A percentile compares a stretch with the other conserved stretches of the same genome.
phyloP scores from a whole-genome alignment of 2,329 filamentous ascomycete species.

The Drechslerella dactyloides region DNA sequence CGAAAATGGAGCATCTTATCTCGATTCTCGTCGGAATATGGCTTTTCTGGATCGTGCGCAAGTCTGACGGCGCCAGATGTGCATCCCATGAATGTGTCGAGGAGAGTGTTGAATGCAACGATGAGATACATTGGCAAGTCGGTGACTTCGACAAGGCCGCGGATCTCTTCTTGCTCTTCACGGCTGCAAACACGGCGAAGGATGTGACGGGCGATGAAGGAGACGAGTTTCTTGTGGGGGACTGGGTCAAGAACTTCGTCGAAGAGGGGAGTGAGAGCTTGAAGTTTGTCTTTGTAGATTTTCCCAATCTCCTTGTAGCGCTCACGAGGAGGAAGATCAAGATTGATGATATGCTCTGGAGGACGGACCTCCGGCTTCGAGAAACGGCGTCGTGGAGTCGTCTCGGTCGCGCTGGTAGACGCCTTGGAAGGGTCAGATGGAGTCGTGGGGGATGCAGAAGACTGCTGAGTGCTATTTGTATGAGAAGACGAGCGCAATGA shows the following conservation, averaged over 20 bases:
- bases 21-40: constrained; percentile 35
- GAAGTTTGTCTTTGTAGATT: constrained; percentile 28
- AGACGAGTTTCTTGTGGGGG: constrained; percentile 53
- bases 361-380: constrained; percentile 2
- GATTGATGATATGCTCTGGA: constrained; percentile 25
- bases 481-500: no score
- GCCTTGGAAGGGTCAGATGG: no score
- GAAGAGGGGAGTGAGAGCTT: constrained; percentile 17
- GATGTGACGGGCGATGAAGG: constrained; percentile 60
- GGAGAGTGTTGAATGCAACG: constrained; percentile 68
- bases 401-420: no score
- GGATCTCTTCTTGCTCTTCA: constrained; percentile 69
- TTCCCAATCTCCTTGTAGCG: constrained; percentile 41
- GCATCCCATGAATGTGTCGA: constrained; percentile 71
- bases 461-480: no score
- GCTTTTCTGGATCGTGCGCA: constrained; percentile 39
- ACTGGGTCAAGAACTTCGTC: constrained; percentile 23
- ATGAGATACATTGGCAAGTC: constrained; percentile 67
- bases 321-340: constrained; percentile 40
- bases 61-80: constrained; percentile 65
- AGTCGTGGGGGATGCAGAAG: no score
- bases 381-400: no score
- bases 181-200: constrained; percentile 63
- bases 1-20: constrained; percentile 64
- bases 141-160: constrained; percentile 64